A percentile compares a stretch with the other conserved stretches of the same genome.
Conservation (phyloP, 1,284 basidiomycete genomes). For the Irpex sp. region DNA sequence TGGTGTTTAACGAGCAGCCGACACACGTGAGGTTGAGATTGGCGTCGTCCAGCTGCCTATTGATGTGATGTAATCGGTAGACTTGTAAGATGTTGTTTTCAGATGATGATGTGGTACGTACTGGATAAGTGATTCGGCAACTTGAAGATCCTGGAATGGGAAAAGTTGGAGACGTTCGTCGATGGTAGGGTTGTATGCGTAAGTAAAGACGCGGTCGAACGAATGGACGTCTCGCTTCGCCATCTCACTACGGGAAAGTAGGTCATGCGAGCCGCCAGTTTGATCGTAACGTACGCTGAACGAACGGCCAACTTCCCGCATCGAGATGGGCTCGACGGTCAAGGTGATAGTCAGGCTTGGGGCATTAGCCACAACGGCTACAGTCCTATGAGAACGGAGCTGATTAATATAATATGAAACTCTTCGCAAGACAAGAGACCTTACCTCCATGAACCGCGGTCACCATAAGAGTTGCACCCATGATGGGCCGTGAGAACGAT, state of each 20-base stretch:
- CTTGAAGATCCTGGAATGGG: not conserved
- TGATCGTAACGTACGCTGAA: constrained; percentile 2
- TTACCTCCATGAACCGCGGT: not conserved
- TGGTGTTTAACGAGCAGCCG: constrained; percentile 2
- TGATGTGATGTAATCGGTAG: not conserved
- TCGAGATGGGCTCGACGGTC: not conserved
- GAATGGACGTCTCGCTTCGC: not conserved
- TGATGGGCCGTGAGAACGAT: constrained; percentile 1
- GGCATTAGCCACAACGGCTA: not conserved
- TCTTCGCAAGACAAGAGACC: not conserved
- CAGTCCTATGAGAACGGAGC: not conserved
- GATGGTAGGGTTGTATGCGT: not conserved
- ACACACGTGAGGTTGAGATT: not conserved
- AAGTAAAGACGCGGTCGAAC: not conserved
- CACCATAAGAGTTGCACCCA: not conserved
- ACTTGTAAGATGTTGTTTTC: not conserved
- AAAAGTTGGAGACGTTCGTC: not conserved
- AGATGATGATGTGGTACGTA: not conserved
- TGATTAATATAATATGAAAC: not conserved
- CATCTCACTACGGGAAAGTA: not conserved
- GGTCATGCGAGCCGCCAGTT: not conserved
- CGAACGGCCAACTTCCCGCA: constrained; percentile 2
- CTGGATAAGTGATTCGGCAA: no score
- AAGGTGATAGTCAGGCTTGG: not conserved
- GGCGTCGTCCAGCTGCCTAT: constrained; percentile 1